A percentile compares a stretch with the other conserved stretches of the same genome.
Conservation (phyloP, 805 yeast species). For the Tetrapisispora taiwanensis region DNA sequence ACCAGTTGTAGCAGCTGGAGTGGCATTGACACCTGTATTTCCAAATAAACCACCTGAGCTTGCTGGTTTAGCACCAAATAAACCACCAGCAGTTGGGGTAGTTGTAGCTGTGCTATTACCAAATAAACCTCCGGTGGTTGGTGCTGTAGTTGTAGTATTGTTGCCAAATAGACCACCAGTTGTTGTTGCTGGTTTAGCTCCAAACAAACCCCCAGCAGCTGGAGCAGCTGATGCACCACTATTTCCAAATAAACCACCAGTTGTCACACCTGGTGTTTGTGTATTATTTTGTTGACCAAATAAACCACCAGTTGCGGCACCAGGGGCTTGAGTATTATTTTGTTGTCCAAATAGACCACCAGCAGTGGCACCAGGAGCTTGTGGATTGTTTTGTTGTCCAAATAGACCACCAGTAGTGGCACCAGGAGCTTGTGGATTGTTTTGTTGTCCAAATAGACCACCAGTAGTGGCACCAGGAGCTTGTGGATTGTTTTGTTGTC, state of each 20-base stretch:
- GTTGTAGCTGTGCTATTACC: conserved; percentile 9
- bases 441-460: conserved; percentile 30
- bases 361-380: conserved; percentile 8
- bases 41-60: conserved; percentile 14
- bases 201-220: conserved; percentile 17
- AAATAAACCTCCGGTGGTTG: conserved; percentile 15
- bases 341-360: conserved; percentile 35
- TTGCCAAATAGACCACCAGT: conserved; percentile 18
- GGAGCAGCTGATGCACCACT: neutral
- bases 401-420: conserved; percentile 29
- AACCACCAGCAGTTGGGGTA: conserved; percentile 9
- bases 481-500: neutral
- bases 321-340: conserved; percentile 4
- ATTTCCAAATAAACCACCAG: conserved; percentile 27
- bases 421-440: neutral
- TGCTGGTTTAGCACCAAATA: conserved; percentile 12
- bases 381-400: conserved; percentile 16
- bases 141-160: conserved; percentile 2
- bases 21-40: conserved; percentile 3
- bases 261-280: conserved; percentile 5
- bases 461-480: conserved; percentile 22
- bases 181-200: conserved; percentile 12
- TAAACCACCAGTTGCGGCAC: conserved; percentile 8
- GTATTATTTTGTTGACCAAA: conserved; percentile 12
- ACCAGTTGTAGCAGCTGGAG: conserved; percentile 10